Base-by-base conservation (phyloP, 768 basidiomycete species). In the Wakefieldia striispora region DNA sequence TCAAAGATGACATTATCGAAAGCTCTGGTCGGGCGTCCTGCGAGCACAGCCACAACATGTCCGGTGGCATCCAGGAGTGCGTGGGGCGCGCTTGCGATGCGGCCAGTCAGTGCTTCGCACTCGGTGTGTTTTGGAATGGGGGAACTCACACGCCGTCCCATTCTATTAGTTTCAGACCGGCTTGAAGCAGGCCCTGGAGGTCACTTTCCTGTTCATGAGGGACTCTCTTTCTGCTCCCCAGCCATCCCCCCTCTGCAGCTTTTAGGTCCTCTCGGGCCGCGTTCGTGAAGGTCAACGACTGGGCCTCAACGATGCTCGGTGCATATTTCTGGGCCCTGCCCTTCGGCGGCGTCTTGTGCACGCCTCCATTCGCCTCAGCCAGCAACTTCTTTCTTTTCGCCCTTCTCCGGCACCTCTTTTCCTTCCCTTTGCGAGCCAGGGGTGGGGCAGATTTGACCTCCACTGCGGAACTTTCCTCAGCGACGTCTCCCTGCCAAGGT, bases 61-160 rank as follows among this genome's bases (percentile, higher is more conserved):
- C 16, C 23, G 0, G 41, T 33, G 3, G 12, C 2, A n/a, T 52
- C 51, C 16, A 51, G 26, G 1, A 48, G 1, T 2, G 31, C 42
- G 1, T 47, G 51, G 2, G 41, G 36, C 0, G 10, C 4, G 29
- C 29, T 29, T 29, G 6, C 29, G 11, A 29, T 11, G 23, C 23
- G 3, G 12, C 3, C 29, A 29, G 3, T 11, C 10, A 29, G 29
- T 11, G 4, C 29, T 29, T 29, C 29, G 4, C 3, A 16, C 10
- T 8, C 24, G 1, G 4, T 7, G 13, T 4, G 4, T 14, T 40
- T 7, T n/a, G 6, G 4, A 10, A 17, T 12, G 6, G 12, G 2
- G 14, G 16, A 4, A 39, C 51, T 49, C 4, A 49, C 51, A 6
- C 12, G 4, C 52, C 48, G 9, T 53, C 41, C 47, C 52, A 53